Percentiles rank a stretch among this genome's conserved stretches.
Evolutionary conservation across 352 stramenopile genomes (phyloP).

Genomic region (Phytophthora podocarpi): DNA sequence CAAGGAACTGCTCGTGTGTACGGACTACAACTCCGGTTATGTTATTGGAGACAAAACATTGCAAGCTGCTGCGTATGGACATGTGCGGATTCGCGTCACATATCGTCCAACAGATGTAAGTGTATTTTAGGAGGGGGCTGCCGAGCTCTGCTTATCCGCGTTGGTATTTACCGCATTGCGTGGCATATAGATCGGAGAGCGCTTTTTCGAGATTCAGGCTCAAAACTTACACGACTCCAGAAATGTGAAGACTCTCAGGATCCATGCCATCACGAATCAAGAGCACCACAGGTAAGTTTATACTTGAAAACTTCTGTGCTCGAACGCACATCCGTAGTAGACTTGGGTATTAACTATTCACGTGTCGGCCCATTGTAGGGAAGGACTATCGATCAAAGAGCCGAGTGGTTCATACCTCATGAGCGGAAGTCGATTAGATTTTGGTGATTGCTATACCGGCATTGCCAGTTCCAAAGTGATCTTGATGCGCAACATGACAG

Average conservation of each 20-base stretch:
- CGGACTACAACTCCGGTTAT: conserved; percentile 89
- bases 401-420: conserved; percentile 82
- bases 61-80: conserved; percentile 81
- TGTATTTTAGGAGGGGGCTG: neutral
- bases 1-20: conserved; percentile 77
- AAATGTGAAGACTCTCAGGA: conserved; percentile 87
- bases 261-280: conserved; percentile 88
- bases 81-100: conserved; percentile 86
- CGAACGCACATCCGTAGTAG: neutral
- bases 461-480: conserved; percentile 85
- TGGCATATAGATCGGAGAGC: conserved; percentile 69
- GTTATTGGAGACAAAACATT: conserved; percentile 81
- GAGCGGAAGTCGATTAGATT: conserved; percentile 89
- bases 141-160: neutral
- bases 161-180: conserved; percentile 16
- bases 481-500: conserved; percentile 85
- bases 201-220: conserved; percentile 87
- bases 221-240: conserved; percentile 87
- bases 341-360: neutral
- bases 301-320: neutral
- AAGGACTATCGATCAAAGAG: conserved; percentile 88
- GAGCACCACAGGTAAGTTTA: conserved; percentile 78
- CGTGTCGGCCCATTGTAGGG: conserved; percentile 40
- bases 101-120: conserved; percentile 82
- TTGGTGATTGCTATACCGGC: conserved; percentile 88